Percentiles rank a stretch among this genome's conserved stretches.
These are phyloP conservation scores for Inga oerstediana DNA, from an alignment of 306 rosid species.

Conservation along the genomic window DNA sequence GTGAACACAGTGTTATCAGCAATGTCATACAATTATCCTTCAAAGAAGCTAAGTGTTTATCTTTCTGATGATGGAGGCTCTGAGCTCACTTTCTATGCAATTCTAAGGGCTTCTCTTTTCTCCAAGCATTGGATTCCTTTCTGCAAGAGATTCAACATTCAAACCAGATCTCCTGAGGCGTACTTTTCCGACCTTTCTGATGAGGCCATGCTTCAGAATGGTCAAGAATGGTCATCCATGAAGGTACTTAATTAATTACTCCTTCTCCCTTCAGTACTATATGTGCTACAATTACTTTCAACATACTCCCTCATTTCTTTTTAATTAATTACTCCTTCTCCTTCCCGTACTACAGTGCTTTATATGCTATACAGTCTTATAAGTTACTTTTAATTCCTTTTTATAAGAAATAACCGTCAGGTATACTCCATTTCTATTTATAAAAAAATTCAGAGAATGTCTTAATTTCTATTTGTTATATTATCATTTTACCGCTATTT, in stretches of 20 bases:
- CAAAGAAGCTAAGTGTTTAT: constrained; percentile 59
- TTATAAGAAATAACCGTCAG: too few relatives aligned
- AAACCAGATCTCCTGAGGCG: constrained; percentile 61
- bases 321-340: too few relatives aligned
- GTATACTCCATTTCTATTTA: too few relatives aligned
- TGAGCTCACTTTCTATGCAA: constrained; percentile 65
- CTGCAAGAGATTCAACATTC: constrained; percentile 54
- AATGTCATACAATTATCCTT: constrained; percentile 60
- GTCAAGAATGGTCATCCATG: constrained; percentile 34
- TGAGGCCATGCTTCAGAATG: constrained; percentile 5
- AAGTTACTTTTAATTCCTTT: too few relatives aligned
- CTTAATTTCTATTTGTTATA: too few relatives aligned
- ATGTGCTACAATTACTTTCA: too few relatives aligned
- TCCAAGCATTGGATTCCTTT: constrained; percentile 71
- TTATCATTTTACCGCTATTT: too few relatives aligned
- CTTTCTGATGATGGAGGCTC: constrained; percentile 80
- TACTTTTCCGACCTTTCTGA: constrained; percentile 47
- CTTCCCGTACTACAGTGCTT: too few relatives aligned
- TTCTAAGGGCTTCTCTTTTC: constrained; percentile 57
- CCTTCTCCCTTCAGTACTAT: too few relatives aligned
- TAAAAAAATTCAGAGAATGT: too few relatives aligned
- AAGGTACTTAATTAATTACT: constrained; percentile 42
- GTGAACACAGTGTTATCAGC: constrained; percentile 64
- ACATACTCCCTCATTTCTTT: too few relatives aligned
- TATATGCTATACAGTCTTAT: too few relatives aligned